phyloP scores from a whole-genome alignment of 331 rosid genomes.

The Malus hybrid region DNA sequence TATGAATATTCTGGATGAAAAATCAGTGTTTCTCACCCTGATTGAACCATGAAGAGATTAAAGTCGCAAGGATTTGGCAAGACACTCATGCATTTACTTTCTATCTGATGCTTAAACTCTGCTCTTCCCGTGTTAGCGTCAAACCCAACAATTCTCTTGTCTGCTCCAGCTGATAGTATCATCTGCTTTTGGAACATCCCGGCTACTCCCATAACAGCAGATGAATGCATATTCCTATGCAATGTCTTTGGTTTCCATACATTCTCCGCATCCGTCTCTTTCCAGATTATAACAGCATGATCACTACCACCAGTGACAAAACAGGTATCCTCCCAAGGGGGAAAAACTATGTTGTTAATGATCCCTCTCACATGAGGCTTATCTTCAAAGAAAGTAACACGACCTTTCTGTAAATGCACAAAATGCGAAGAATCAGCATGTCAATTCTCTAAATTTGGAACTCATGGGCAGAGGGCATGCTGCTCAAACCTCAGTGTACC shows the following conservation, averaged over 20 bases:
- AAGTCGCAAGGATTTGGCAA: slow-evolving; percentile 85
- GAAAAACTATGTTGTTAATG: slow-evolving; percentile 65
- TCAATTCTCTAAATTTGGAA: not conserved
- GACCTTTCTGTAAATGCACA: slow-evolving; percentile 48
- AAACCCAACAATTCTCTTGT: slow-evolving; percentile 71
- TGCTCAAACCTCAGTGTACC: not conserved
- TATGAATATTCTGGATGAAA: not conserved
- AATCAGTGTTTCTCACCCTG: slow-evolving; percentile 51
- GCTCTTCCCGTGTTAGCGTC: slow-evolving; percentile 53
- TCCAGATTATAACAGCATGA: slow-evolving; percentile 86
- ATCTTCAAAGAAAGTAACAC: slow-evolving; percentile 63
- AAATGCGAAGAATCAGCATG: slow-evolving; percentile 7
- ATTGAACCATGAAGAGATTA: slow-evolving; percentile 92
- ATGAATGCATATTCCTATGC: slow-evolving; percentile 75
- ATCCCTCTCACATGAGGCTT: slow-evolving; percentile 90
- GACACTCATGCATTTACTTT: slow-evolving; percentile 90
- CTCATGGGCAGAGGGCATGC: not conserved
- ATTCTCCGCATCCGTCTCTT: slow-evolving; percentile 43
- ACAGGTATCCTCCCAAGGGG: slow-evolving; percentile 72
- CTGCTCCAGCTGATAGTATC: slow-evolving; percentile 86
- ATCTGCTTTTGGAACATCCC: slow-evolving; percentile 76
- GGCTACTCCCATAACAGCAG: slow-evolving; percentile 97
- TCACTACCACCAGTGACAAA: slow-evolving; percentile 93
- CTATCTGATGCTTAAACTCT: slow-evolving; percentile 79
- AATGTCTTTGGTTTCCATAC: slow-evolving; percentile 71